A percentile compares a stretch with the other conserved stretches of the same genome.
Evolutionary conservation across 495 filamentous ascomycete genomes (phyloP).

Genomic region (Chlorociboria aeruginascens): DNA sequence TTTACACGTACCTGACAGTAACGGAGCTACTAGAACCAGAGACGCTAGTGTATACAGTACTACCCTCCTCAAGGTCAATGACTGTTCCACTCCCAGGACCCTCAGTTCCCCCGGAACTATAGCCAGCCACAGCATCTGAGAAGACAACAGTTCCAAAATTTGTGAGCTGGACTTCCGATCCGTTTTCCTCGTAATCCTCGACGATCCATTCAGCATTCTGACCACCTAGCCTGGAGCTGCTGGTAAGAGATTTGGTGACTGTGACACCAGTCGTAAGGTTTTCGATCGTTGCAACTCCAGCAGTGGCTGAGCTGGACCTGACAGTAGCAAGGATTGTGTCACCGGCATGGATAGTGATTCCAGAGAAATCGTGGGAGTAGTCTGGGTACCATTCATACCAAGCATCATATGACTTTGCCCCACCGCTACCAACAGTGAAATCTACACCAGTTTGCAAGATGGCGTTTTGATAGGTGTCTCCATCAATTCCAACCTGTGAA

Average conservation of each 20-base stretch:
- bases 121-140: slow-evolving; percentile 13
- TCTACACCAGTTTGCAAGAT: slow-evolving; percentile 52
- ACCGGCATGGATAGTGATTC: slow-evolving; percentile 37
- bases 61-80: no score
- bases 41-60: no score
- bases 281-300: slow-evolving; percentile 42
- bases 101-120: no score
- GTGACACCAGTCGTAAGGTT: slow-evolving; percentile 42
- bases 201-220: slow-evolving; percentile 29
- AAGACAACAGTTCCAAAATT: slow-evolving; percentile 25
- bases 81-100: no score
- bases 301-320: slow-evolving; percentile 30
- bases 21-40: no score
- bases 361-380: slow-evolving; percentile 39
- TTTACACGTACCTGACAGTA: no score
- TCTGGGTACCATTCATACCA: slow-evolving; percentile 60
- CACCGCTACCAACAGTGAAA: slow-evolving; percentile 28
- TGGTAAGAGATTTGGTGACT: slow-evolving; percentile 38
- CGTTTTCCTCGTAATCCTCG: slow-evolving; percentile 22
- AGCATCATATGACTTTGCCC: slow-evolving; percentile 36
- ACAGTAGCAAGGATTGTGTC: slow-evolving; percentile 43
- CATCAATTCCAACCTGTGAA: slow-evolving; percentile 38
- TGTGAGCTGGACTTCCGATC: slow-evolving; percentile 21
- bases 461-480: slow-evolving; percentile 40
- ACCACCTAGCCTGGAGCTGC: slow-evolving; percentile 2